phyloP scores from a whole-genome alignment of 164 flowering plant genomes.

The Nymphaea thermarum region DNA sequence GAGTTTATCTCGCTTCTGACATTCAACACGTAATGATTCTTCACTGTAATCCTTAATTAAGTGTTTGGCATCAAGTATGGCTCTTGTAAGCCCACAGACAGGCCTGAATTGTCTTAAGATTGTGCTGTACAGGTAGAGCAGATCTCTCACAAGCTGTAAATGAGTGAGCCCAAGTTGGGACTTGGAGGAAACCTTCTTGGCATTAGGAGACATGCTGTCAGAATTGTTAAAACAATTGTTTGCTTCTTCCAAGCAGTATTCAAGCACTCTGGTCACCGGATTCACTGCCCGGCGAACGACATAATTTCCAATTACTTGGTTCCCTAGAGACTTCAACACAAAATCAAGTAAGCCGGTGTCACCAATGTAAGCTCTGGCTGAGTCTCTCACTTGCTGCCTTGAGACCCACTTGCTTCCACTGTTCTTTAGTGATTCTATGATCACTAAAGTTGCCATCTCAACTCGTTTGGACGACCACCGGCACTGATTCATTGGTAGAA shows the following conservation, averaged over 20 bases:
- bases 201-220: slow-evolving; percentile 10
- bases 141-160: slow-evolving; percentile 54
- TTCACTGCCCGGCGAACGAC: slow-evolving; percentile 73
- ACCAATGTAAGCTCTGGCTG: slow-evolving; percentile 77
- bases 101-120: slow-evolving; percentile 33
- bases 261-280: slow-evolving; percentile 89
- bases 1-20: slow-evolving; percentile 14
- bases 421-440: slow-evolving; percentile 62
- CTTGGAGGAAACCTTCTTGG: slow-evolving; percentile 11
- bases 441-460: slow-evolving; percentile 75
- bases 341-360: slow-evolving; percentile 90
- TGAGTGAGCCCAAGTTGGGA: slow-evolving; percentile 22
- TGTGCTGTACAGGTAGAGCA: slow-evolving; percentile 42
- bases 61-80: slow-evolving; percentile 65
- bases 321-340: slow-evolving; percentile 84
- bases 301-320: slow-evolving; percentile 72
- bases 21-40: slow-evolving; percentile 6
- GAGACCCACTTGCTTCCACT: slow-evolving; percentile 73
- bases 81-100: slow-evolving; percentile 28
- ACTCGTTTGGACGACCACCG: slow-evolving; percentile 88
- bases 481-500: slow-evolving; percentile 34
- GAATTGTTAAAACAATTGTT: slow-evolving; percentile 23
- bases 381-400: slow-evolving; percentile 88
- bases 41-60: slow-evolving; percentile 42
- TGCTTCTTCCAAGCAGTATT: slow-evolving; percentile 74